Evolutionary conservation across 2,329 filamentous ascomycete genomes (phyloP), one percentile per base, ranked within the genome.

Genomic region (Nemania abortiva): DNA sequence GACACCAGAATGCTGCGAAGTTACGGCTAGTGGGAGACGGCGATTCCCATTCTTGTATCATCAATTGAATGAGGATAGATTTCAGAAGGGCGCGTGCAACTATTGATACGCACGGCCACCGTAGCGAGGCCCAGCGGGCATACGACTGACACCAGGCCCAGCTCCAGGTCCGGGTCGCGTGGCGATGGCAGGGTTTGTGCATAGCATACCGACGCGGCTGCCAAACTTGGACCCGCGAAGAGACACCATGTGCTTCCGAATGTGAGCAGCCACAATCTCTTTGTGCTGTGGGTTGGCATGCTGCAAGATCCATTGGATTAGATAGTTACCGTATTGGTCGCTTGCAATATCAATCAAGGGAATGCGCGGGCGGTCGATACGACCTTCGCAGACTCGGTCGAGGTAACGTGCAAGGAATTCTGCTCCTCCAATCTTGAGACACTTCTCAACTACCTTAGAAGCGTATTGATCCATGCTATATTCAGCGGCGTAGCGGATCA

Each of bases 381-480:
- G 93, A 67, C 94, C 94, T 80, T 97, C 95, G 79, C 95, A 98
- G 69, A 99, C 94, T 69, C 95, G 92, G 79, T 97, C 92, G 68
- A 99, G 90, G 78, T 98, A 99, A 70, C 94, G 93, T 70, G 94
- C 89, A 52, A 99, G 87, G 78, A 99, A 99, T 55, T 98, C 95
- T 29, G 87, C 83, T 31, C 94, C 93, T 53, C 95, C 94, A 82
- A 99, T 97, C 85, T 99, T 99, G 74, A 99, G 89, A 77, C 96
- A 99, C 83, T 99, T 99, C 83, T 99, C 95, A 70, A 99, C 95
- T 53, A 99, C 96, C 82, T 99, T 99, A 69, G 96, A 99, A 52
- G 96, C 97, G 79, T 98, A 99, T 78, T 99, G 96, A 76, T 99
- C 96, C 88, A 97, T 98, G 82, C 95, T 98, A 83, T 98, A 99